Evolutionary conservation across 2,329 filamentous ascomycete genomes (phyloP), one percentile per base, ranked within the genome.

Genomic region (Fusarium aywerte): DNA sequence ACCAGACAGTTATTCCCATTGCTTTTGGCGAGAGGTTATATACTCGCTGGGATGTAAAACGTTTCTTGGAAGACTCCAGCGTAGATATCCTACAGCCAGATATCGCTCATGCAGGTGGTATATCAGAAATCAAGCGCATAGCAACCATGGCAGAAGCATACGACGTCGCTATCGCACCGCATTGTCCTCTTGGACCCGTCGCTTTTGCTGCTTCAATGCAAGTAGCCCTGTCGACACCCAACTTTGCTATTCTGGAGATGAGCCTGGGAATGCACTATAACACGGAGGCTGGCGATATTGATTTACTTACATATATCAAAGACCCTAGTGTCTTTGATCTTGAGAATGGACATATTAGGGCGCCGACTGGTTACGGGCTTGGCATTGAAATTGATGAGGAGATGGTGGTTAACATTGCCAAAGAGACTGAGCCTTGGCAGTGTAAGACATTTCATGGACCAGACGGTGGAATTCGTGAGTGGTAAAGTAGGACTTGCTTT

Each of bases 261-360:
- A 90, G 88, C 52, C 73, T 93, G 29, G 91, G 91, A 0, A 93
- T 94, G 69, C 92, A 94, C 75, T 94, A 93, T 74, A 94, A 94
- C 69, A 85, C 83, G 0, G 88, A 86, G 2, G 83, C 83, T 2
- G 88, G 86, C 3, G 83, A 86, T 3, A 82, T 88, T 68, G 90
- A 92, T 73, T 79, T 92, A 54, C 85, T 85, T 13, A 90, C 85
- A 25, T 93, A 92, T 73, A 81, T 88, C 3, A 86, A 85, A 71
- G 86, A 92, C 68, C 82, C 87, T 0, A 83, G 85, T 48, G 85
- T 91, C 0, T 92, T 90, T 82, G 80, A 87, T 38, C 86, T 92
- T 7, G 81, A 84, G n/a, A 84, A 87, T 42, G 90, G 90, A 0
- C 90, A 88, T 73, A 85, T 92, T 18, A 79, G 86, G 39, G 76